Evolutionary conservation across 2,329 filamentous ascomycete genomes (phyloP).

Genomic region (Ophiostoma sp.): DNA sequence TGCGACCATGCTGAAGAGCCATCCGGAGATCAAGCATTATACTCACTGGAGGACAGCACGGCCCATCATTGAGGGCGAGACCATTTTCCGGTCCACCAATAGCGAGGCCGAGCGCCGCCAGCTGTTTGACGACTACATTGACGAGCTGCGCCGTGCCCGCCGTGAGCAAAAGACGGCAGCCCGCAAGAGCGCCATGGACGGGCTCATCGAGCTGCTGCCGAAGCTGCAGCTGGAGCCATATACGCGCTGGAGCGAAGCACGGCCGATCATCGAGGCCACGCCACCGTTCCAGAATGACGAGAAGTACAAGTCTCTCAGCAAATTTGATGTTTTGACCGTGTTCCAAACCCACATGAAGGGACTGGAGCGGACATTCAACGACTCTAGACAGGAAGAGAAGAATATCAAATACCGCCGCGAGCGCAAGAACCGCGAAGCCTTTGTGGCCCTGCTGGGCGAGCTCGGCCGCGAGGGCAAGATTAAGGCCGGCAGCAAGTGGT

Average conservation of each 20-base stretch:
- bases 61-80: slow-evolving; percentile 90
- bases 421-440: slow-evolving; percentile 79
- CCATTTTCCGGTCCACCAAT: slow-evolving; percentile 86
- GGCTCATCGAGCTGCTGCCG: slow-evolving; percentile 71
- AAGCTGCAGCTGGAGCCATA: slow-evolving; percentile 83
- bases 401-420: slow-evolving; percentile 73
- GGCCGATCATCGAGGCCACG: slow-evolving; percentile 72
- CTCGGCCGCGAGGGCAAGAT: slow-evolving; percentile 72
- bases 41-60: slow-evolving; percentile 95
- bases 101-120: slow-evolving; percentile 82
- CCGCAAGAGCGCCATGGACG: slow-evolving; percentile 77
- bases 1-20: slow-evolving; percentile 88
- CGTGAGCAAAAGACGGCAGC: slow-evolving; percentile 66
- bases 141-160: slow-evolving; percentile 75
- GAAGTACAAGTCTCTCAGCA: slow-evolving; percentile 79
- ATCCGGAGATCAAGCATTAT: slow-evolving; percentile 95
- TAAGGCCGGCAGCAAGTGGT: slow-evolving; percentile 88
- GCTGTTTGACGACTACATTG: slow-evolving; percentile 89
- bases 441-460: slow-evolving; percentile 67
- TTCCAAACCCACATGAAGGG: slow-evolving; percentile 95
- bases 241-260: slow-evolving; percentile 89
- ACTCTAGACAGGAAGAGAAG: slow-evolving; percentile 82
- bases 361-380: slow-evolving; percentile 86
- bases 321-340: slow-evolving; percentile 82
- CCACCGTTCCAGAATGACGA: slow-evolving; percentile 62